Conservation (phyloP, 1,139 yeast species). For the Zygosaccharomyces sapae region DNA sequence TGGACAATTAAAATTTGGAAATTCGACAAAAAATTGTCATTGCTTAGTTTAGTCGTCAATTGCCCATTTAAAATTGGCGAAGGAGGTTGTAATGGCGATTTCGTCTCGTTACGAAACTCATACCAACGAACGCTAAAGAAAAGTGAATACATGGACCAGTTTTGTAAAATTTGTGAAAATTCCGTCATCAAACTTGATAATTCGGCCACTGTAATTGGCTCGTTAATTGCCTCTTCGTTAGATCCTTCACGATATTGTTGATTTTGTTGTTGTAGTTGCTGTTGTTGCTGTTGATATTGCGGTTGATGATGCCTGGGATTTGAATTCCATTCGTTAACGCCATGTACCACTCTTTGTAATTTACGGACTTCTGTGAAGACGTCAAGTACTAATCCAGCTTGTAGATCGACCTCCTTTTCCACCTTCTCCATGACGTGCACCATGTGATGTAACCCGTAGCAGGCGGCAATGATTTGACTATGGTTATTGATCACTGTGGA, state of each 20-base stretch:
- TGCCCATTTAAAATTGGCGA: conserved; percentile 55
- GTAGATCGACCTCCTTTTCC: conserved; percentile 86
- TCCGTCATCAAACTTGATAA: conserved; percentile 62
- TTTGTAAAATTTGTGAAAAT: conserved; percentile 68
- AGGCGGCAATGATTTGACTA: conserved; percentile 66
- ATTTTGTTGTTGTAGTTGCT: conserved; percentile 3
- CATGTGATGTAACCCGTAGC: conserved; percentile 67
- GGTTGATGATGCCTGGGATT: conserved; percentile 6
- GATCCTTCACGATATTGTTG: conserved; percentile 7
- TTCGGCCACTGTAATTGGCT: conserved; percentile 32
- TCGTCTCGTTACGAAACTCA: conserved; percentile 37
- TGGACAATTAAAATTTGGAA: conserved; percentile 60
- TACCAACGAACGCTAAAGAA: conserved; percentile 69
- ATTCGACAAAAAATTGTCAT: conserved; percentile 52
- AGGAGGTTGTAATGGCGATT: conserved; percentile 42
- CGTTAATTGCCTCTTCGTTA: conserved; percentile 31
- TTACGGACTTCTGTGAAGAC: conserved; percentile 56
- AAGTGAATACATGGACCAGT: conserved; percentile 81
- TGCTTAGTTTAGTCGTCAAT: conserved; percentile 55
- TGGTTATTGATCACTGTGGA: conserved; percentile 85
- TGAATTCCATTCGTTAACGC: conserved; percentile 38
- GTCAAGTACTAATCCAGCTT: conserved; percentile 81
- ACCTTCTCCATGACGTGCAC: conserved; percentile 63
- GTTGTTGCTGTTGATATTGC: not conserved
- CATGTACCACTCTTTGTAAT: conserved; percentile 52